Evolutionary conservation across 2,329 filamentous ascomycete genomes (phyloP).

Genomic region (Fusarium humuli): DNA sequence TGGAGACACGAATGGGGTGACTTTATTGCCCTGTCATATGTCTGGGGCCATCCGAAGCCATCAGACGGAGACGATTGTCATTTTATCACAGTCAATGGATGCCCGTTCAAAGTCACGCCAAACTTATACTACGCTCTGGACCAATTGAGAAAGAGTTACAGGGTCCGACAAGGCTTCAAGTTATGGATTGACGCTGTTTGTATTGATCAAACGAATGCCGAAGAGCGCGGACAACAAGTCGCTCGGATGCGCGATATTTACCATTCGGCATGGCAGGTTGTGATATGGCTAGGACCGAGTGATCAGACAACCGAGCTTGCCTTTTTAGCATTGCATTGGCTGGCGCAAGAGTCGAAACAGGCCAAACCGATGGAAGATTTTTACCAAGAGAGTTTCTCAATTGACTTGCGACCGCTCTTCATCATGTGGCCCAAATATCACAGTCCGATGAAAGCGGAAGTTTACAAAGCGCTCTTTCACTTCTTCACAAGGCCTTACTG

Average conservation of each 20-base stretch:
- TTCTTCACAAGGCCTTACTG: background rate
- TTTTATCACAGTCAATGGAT: background rate
- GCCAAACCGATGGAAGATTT: too few species aligned
- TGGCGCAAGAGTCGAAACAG: too few species aligned
- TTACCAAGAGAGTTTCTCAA: too few species aligned
- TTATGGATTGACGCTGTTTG: constrained; percentile 5
- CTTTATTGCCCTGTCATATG: constrained; percentile 3
- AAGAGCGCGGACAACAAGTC: background rate
- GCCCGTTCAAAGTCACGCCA: background rate
- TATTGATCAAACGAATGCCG: background rate
- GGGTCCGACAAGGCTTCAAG: constrained; percentile 8
- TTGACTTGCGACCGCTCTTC: too few species aligned
- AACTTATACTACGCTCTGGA: constrained; percentile 2
- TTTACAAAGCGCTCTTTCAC: background rate
- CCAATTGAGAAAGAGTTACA: background rate
- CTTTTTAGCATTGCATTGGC: too few species aligned
- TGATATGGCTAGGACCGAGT: background rate
- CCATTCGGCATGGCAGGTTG: constrained; percentile 7
- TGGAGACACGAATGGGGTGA: constrained; percentile 16
- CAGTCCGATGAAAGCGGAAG: too few species aligned
- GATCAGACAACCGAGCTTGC: too few species aligned
- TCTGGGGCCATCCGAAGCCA: background rate
- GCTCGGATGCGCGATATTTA: constrained; percentile 12
- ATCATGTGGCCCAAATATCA: too few species aligned
- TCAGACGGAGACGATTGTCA: background rate